Evolutionary conservation across 306 rosid genomes (phyloP).

Genomic region (Prunus kanzakura): DNA sequence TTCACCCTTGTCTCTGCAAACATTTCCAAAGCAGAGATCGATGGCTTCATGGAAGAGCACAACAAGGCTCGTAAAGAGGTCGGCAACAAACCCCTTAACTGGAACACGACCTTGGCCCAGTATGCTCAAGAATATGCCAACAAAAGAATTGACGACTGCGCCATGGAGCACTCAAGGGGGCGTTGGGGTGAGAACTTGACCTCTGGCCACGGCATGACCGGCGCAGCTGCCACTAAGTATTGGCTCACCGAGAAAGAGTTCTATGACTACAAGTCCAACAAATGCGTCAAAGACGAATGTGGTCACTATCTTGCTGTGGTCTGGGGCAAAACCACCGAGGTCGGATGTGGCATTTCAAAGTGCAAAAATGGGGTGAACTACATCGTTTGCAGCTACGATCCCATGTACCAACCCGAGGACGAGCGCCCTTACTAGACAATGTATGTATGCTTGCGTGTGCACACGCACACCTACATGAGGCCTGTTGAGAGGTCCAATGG

Average conservation of each 20-base stretch:
- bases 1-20: not conserved
- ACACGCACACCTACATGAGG: not conserved
- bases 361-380: conserved; percentile 6
- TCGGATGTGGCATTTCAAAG: conserved; percentile 25
- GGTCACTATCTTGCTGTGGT: conserved; percentile 29
- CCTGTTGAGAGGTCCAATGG: not conserved
- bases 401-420: conserved; percentile 12
- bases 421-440: conserved; percentile 32
- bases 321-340: conserved; percentile 17
- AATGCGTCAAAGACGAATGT: conserved; percentile 1
- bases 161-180: conserved; percentile 50
- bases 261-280: not conserved
- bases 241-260: conserved; percentile 37
- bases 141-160: conserved; percentile 22
- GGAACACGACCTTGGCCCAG: conserved; percentile 25
- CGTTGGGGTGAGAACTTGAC: conserved; percentile 60
- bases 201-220: conserved; percentile 32
- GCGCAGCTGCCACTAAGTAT: conserved; percentile 31
- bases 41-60: conserved; percentile 32
- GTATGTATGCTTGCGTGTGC: not conserved
- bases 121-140: conserved; percentile 52
- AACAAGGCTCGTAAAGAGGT: conserved; percentile 22
- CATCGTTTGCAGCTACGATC: conserved; percentile 29
- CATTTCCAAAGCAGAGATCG: not conserved
- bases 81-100: not conserved